Evolutionary conservation across 495 filamentous ascomycete genomes (phyloP).

Genomic region (Aspergillus taichungensis): DNA sequence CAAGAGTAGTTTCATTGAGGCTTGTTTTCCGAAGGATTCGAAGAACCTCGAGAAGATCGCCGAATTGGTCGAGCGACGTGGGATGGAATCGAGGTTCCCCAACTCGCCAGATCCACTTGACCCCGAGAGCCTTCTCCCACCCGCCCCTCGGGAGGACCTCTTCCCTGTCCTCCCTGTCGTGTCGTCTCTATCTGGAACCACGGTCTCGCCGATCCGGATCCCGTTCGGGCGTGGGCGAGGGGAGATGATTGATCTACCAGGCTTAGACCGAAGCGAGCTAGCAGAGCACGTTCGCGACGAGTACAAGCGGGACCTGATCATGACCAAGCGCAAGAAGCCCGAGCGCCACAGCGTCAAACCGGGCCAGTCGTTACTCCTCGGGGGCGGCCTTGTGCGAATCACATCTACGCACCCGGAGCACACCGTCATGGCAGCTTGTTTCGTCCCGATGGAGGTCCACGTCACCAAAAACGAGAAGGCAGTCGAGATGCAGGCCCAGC

Average conservation of each 20-base stretch:
- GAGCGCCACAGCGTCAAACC: conserved; percentile 63
- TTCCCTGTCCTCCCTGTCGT: conserved; percentile 77
- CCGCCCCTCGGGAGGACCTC: conserved; percentile 57
- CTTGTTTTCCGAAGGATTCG: conserved; percentile 75
- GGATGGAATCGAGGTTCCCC: conserved; percentile 12
- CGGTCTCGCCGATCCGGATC: conserved; percentile 84
- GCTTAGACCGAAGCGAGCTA: conserved; percentile 65
- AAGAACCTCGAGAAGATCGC: conserved; percentile 35
- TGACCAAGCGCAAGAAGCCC: conserved; percentile 61
- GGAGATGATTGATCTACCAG: conserved; percentile 92
- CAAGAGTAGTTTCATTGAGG: conserved; percentile 84
- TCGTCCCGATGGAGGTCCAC: conserved; percentile 65
- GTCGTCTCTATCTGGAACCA: conserved; percentile 84
- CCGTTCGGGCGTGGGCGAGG: conserved; percentile 77
- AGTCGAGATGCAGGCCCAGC: conserved; percentile 51
- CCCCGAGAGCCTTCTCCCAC: conserved; percentile 54
- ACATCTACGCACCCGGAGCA: conserved; percentile 59
- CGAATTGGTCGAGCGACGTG: conserved; percentile 23
- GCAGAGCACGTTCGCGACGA: conserved; percentile 56
- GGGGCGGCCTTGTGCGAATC: conserved; percentile 79
- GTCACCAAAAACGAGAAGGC: conserved; percentile 72
- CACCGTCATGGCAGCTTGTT: conserved; percentile 65
- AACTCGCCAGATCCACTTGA: conserved; percentile 13
- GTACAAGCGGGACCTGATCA: conserved; percentile 57
- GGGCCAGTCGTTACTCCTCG: conserved; percentile 73